These are phyloP conservation scores for Stentor roeselii DNA, from an alignment of 73 alveolate species.

Conservation along the genomic window DNA sequence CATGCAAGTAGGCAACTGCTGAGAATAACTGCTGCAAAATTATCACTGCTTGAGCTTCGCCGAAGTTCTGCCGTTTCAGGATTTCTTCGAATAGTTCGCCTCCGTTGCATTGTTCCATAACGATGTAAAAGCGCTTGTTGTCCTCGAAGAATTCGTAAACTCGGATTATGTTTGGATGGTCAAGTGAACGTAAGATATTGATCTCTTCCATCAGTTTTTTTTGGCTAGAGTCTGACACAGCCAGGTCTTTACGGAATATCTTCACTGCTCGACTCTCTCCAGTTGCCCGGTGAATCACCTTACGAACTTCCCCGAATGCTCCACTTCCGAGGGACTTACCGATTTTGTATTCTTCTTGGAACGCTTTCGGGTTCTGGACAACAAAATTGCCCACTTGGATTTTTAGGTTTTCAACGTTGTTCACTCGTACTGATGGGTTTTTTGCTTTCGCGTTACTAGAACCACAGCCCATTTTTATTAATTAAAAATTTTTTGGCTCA, in stretches of 20 bases:
- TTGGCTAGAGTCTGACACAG: conserved; percentile 29
- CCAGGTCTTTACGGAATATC: conserved; percentile 21
- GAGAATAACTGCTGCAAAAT: too few relatives aligned
- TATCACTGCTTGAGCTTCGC: too few relatives aligned
- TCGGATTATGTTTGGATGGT: conserved; percentile 35
- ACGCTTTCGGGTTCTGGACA: too few relatives aligned
- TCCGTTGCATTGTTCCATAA: conserved; percentile 39
- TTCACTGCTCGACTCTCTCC: conserved; percentile 36
- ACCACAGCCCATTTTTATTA: too few relatives aligned
- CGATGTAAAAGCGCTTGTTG: conserved; percentile 19
- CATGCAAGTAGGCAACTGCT: too few relatives aligned
- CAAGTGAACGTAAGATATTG: conserved; percentile 27
- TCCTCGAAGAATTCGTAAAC: conserved; percentile 32
- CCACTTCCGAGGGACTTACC: conserved; percentile 32
- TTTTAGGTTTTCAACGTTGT: too few relatives aligned
- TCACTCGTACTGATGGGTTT: too few relatives aligned
- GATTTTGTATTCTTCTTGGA: conserved; percentile 27
- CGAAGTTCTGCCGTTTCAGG: too few relatives aligned
- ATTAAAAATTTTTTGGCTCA: too few relatives aligned
- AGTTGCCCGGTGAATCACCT: conserved; percentile 32
- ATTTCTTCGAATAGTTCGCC: too few relatives aligned
- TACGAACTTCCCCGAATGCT: conserved; percentile 39
- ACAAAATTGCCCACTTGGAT: too few relatives aligned
- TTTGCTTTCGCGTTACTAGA: too few relatives aligned
- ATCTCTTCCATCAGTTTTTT: conserved; percentile 29